Base-by-base conservation (phyloP, 352 stramenopile species). In the Albugo laibachii region DNA sequence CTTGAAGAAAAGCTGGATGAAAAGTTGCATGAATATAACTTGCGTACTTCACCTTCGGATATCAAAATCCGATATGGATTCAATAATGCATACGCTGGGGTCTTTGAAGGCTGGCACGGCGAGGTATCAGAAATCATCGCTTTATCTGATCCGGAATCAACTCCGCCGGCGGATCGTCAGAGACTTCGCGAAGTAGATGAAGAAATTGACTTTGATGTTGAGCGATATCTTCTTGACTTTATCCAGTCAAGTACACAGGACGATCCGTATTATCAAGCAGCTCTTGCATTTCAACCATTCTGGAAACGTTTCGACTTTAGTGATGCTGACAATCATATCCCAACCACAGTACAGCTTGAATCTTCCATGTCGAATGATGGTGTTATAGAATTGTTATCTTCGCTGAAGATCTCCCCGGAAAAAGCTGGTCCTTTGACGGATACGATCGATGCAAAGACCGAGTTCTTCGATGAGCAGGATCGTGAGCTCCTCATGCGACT, bases 141-240 rank as follows among this genome's bases (percentile, higher is more conserved):
- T 43, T 63, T 96, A 18, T 83, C 86, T 21, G 72, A 93, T 38
- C 89, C 88, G 1, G 88, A 97, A 40, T 61, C 73, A 38, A 79
- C 68, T 18, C 66, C 68, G n/a, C 62, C 65, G 8, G 56, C 67
- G n/a, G 59, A 91, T 41, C 80, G 88, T 38, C 52, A 66, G 11
- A 50, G 61, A n/a, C 50, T 93, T 45, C 78, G 91, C 16, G 59
- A 92, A 38, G 50, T 68, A 5, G 72, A 70, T 2, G 95, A 99
- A 62, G 67, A 96, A 44, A 49, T 74, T 34, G 80, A 95, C 37
- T 98, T 99, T 65, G 80, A 97, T 61, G 45, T 80, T 10, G 93
- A 97, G 54, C 80, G 94, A 24, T 99, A 98, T 54, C 65, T 97
- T 14, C 74, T 87, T 47, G 95, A 99, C 65, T 89, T 92, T 42